Percentiles rank a stretch among this genome's conserved stretches.
These are phyloP conservation scores for Hanseniaspora thailandica DNA, from an alignment of 805 yeast genomes.

Conservation along the genomic window DNA sequence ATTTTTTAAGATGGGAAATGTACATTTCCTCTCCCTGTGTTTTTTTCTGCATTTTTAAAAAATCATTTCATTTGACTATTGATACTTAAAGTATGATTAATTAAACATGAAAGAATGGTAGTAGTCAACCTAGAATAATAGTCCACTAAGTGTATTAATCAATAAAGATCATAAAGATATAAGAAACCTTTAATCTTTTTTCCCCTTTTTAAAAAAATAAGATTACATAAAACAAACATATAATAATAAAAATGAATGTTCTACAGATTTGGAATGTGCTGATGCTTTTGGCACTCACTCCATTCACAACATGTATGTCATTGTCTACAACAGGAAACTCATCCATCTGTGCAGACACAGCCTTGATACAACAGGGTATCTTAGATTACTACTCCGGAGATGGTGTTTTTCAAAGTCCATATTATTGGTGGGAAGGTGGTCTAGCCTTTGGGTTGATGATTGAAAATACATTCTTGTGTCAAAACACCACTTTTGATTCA, in stretches of 20 bases:
- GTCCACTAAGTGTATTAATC: no score
- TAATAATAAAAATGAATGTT: not conserved
- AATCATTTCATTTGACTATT: no score
- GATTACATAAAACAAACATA: not conserved
- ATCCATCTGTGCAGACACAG: conserved; percentile 47
- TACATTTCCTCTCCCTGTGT: no score
- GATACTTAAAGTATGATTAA: no score
- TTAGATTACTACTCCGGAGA: conserved; percentile 61
- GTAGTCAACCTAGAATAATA: no score
- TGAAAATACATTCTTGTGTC: conserved; percentile 62
- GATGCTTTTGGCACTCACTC: not conserved
- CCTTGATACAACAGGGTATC: conserved; percentile 47
- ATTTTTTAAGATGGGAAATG: no score
- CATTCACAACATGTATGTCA: conserved; percentile 18
- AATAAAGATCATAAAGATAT: no score
- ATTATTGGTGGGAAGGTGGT: conserved; percentile 88
- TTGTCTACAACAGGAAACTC: conserved; percentile 32
- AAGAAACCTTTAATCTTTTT: not conserved
- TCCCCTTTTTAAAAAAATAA: no score
- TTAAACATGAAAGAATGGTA: no score
- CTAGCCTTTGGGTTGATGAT: conserved; percentile 58
- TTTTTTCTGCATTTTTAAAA: no score
- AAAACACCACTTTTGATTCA: conserved; percentile 51
- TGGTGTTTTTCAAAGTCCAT: conserved; percentile 59
- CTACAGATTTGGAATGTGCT: not conserved